A percentile compares a stretch with the other conserved stretches of the same genome.
phyloP scores from a whole-genome alignment of 2,329 filamentous ascomycete species.

The Colletotrichum magnum region DNA sequence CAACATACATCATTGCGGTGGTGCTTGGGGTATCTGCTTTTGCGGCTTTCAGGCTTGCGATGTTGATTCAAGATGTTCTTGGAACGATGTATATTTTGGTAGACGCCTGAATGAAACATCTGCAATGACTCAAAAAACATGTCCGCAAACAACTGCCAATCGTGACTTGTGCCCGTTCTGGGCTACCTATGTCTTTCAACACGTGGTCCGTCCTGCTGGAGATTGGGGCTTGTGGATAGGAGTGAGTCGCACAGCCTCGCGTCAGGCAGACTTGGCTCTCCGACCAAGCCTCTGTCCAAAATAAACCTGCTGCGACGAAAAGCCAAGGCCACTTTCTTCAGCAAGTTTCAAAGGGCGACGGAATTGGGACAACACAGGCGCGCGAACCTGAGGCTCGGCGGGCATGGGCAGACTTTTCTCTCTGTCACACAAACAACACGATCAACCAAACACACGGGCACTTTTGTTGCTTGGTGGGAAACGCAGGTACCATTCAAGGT shows the following conservation, averaged over 20 bases:
- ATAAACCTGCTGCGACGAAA: constrained; percentile 27
- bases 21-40: constrained; percentile 27
- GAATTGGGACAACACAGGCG: not conserved
- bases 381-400: constrained; percentile 33
- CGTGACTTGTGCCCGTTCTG: not conserved
- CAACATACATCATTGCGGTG: not conserved
- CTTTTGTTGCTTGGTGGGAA: not conserved
- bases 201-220: no score
- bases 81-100: constrained; percentile 25
- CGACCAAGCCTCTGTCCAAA: constrained; percentile 10
- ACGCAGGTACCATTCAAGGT: no score
- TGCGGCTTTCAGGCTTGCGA: constrained; percentile 4
- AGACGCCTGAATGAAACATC: constrained; percentile 29
- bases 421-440: not conserved
- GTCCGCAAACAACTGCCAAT: not conserved
- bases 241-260: not conserved
- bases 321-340: not conserved
- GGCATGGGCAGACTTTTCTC: not conserved
- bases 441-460: not conserved
- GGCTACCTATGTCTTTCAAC: no score
- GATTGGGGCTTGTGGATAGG: no score
- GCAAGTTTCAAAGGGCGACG: constrained; percentile 18
- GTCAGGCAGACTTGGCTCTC: constrained; percentile 2
- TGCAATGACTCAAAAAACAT: constrained; percentile 22
- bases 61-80: not conserved